Evolutionary conservation across 768 basidiomycete genomes (phyloP).

Genomic region (Pisolithus orientalis): DNA sequence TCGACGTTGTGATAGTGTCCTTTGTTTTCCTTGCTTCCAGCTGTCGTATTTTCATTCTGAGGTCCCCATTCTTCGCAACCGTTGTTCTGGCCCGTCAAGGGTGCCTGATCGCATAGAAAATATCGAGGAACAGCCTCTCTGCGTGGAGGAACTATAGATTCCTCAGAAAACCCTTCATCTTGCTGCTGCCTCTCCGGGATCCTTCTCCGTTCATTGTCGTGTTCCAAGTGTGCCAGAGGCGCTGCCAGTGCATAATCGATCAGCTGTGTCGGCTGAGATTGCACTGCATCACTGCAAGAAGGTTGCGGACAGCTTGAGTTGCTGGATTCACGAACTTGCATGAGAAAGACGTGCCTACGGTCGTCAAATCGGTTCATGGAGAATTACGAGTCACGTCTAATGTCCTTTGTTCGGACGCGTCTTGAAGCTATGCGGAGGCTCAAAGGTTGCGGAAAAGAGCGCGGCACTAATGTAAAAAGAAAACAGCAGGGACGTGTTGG

Average conservation of each 20-base stretch:
- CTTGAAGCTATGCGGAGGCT: no score
- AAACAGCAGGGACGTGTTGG: neutral
- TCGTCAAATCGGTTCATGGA: conserved; percentile 32
- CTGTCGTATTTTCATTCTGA: conserved; percentile 46
- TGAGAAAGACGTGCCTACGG: conserved; percentile 31
- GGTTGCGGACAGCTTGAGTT: conserved; percentile 10
- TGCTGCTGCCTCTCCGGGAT: conserved; percentile 13
- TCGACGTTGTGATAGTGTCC: conserved; percentile 8
- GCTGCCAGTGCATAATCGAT: conserved; percentile 39
- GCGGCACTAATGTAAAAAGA: neutral
- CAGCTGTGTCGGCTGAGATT: conserved; percentile 53
- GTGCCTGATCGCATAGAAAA: conserved; percentile 31
- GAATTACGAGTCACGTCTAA: no score
- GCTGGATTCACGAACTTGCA: conserved; percentile 5
- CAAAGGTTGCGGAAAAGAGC: no score
- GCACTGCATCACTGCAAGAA: conserved; percentile 34
- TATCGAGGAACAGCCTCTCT: conserved; percentile 39
- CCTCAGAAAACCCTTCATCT: conserved; percentile 31
- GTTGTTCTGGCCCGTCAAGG: conserved; percentile 3
- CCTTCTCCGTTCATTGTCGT: conserved; percentile 3
- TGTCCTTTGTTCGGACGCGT: neutral
- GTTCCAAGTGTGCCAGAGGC: conserved; percentile 12
- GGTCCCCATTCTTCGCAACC: conserved; percentile 33
- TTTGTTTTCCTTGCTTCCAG: conserved; percentile 12
- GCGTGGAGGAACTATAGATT: conserved; percentile 34